Conservation (phyloP, 257 asterid genomes). For the Voacanga thouarsii region DNA sequence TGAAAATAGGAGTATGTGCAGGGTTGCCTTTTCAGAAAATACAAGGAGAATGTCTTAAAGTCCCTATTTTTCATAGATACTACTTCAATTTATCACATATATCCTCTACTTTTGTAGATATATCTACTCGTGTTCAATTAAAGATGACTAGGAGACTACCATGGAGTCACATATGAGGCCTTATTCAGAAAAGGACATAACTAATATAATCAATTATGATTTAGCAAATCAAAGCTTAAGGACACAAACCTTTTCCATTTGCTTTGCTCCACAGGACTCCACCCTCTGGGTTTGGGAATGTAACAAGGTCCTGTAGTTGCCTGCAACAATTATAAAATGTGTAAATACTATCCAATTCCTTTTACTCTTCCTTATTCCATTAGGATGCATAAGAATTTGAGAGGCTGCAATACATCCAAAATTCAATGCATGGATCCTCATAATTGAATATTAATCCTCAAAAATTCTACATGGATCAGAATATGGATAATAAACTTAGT, state of each 20-base stretch:
- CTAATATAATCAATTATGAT: not conserved
- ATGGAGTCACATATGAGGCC: not conserved
- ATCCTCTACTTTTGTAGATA: not conserved
- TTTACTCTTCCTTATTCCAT: not conserved
- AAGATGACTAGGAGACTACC: not conserved
- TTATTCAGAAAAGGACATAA: not conserved
- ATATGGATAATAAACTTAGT: too few species aligned
- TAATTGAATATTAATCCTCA: not conserved
- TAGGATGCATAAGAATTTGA: not conserved
- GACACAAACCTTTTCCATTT: conserved; percentile 86
- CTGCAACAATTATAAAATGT: conserved; percentile 40
- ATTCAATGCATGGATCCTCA: not conserved
- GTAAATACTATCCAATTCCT: not conserved
- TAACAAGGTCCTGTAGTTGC: conserved; percentile 94
- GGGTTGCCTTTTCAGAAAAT: not conserved
- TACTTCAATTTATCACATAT: not conserved
- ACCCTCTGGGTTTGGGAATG: conserved; percentile 83
- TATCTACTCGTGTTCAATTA: too few species aligned
- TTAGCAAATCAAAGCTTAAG: conserved; percentile 17
- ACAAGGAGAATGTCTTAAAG: too few species aligned
- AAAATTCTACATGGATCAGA: too few species aligned
- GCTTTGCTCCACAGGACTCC: conserved; percentile 95
- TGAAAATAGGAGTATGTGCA: not conserved
- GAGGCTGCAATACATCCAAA: not conserved
- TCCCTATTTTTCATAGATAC: not conserved